A percentile compares a stretch with the other conserved stretches of the same genome.
phyloP scores from a whole-genome alignment of 2,329 filamentous ascomycete species.

The Leptographium radiaticola region DNA sequence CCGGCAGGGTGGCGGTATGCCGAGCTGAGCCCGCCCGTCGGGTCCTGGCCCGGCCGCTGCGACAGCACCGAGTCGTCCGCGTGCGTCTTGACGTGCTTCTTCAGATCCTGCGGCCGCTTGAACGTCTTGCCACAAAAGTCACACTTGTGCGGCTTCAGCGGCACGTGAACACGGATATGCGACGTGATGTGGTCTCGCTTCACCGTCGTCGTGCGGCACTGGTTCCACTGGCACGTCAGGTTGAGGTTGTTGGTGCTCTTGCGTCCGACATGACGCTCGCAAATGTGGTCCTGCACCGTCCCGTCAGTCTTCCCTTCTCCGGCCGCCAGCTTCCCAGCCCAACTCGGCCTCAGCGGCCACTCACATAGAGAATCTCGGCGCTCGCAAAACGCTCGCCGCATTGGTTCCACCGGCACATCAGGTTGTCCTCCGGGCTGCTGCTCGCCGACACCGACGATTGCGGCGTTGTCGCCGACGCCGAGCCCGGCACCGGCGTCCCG shows the following conservation, averaged over 20 bases:
- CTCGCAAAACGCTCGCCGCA: conserved; percentile 46
- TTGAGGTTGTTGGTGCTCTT: conserved; percentile 99
- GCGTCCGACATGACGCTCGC: conserved; percentile 93
- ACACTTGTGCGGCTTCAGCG: conserved; percentile 96
- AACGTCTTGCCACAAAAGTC: conserved; percentile 98
- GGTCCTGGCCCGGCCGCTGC: conserved; percentile 34
- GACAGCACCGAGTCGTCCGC: conserved; percentile 80
- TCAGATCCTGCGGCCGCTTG: conserved; percentile 96
- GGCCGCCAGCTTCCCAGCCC: neutral
- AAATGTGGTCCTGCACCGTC: conserved; percentile 72
- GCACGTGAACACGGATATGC: conserved; percentile 97
- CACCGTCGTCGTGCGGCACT: conserved; percentile 89
- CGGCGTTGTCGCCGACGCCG: conserved; percentile 20
- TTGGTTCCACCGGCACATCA: conserved; percentile 47
- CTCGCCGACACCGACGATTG: conserved; percentile 19
- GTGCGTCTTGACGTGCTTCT: conserved; percentile 99
- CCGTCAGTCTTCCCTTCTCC: neutral
- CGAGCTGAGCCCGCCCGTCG: conserved; percentile 32
- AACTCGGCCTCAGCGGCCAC: conserved; percentile 13
- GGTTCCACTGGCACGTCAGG: conserved; percentile 93
- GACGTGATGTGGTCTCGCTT: conserved; percentile 99
- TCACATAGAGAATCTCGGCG: conserved; percentile 48
- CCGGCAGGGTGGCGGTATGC: conserved; percentile 38
- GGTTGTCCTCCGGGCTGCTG: conserved; percentile 31
- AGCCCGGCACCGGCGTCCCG: conserved; percentile 38